Percentiles rank a stretch among this genome's conserved stretches.
phyloP scores from a whole-genome alignment of 2,329 filamentous ascomycete genomes.

The Lomentospora prolificans region DNA sequence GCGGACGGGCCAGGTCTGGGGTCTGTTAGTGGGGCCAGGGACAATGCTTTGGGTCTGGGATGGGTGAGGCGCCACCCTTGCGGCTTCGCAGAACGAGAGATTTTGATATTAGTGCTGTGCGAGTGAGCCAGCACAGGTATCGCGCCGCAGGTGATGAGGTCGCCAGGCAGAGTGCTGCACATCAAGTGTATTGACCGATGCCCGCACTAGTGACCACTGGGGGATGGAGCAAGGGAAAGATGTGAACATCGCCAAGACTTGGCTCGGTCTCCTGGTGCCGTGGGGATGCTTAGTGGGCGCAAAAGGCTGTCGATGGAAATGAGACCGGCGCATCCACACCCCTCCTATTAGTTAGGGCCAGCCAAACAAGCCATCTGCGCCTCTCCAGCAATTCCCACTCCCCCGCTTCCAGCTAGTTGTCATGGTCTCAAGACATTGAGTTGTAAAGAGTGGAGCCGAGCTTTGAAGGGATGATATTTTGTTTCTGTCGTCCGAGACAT shows the following conservation, averaged over 20 bases:
- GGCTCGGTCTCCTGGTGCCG: not conserved
- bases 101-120: not conserved
- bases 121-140: not conserved
- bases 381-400: not conserved
- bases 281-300: not conserved
- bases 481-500: too few species aligned
- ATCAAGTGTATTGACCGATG: too few species aligned
- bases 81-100: too few species aligned
- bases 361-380: not conserved
- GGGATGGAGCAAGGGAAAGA: not conserved
- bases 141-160: not conserved
- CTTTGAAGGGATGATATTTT: too few species aligned
- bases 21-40: not conserved
- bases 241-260: not conserved
- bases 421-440: not conserved
- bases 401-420: not conserved
- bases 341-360: not conserved
- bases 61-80: not conserved
- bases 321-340: not conserved
- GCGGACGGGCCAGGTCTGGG: conserved; percentile 1
- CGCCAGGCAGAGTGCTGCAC: too few species aligned
- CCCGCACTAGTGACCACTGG: too few species aligned
- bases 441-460: too few species aligned
- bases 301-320: not conserved
- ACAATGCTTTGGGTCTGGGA: not conserved